Base-by-base conservation (phyloP, 495 filamentous ascomycete genomes). In the Penicillium coprophilum region DNA sequence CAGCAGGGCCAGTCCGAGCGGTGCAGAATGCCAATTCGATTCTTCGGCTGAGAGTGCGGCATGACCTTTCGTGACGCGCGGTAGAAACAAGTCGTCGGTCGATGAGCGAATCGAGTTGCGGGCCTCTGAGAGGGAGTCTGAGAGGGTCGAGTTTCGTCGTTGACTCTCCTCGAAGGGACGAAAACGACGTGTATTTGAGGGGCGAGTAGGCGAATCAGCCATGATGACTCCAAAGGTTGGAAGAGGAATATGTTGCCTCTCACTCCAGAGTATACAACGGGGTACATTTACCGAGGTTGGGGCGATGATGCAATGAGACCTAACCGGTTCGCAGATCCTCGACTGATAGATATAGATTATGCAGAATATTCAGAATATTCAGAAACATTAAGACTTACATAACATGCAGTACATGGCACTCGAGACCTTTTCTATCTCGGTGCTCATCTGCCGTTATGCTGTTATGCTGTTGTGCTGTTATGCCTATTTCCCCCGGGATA, bases 1-100 rank as follows among this genome's bases (percentile, higher is more conserved):
- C 36, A 98, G 70, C 36, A 97, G 76, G 2, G 90, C 92, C 60
- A 97, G 85, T 0, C 82, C 84, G 36, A 98, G 77, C 0, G 95
- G 92, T 2, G 87, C 73, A 0, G 83, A 89, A 60, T 93, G 83
- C 85, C 89, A 94, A 64, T 81, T 72, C 15, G 85, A 85, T 48
- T 81, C 75, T 34, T 87, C 85, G 13, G 64, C 58, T 34, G 34
- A 38, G n/a, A 66, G 63, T 32, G 55, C 55, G 39, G 68, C 63
- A 61, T 36, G 53, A 5, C 45, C 53, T 56, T 58, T 58, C 46
- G 44, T 59, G 31, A 55, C 71, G 27, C 84, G 81, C 0, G 91
- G 88, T 15, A 91, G 81, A 21, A 93, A 74, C 17, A 95, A 68
- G 55, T 87, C 84, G 58, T 91, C 87, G 0, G 88, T 89, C 0